Conservation (phyloP, 2,329 filamentous ascomycete species). For the Talaromyces albobiverticillius region DNA sequence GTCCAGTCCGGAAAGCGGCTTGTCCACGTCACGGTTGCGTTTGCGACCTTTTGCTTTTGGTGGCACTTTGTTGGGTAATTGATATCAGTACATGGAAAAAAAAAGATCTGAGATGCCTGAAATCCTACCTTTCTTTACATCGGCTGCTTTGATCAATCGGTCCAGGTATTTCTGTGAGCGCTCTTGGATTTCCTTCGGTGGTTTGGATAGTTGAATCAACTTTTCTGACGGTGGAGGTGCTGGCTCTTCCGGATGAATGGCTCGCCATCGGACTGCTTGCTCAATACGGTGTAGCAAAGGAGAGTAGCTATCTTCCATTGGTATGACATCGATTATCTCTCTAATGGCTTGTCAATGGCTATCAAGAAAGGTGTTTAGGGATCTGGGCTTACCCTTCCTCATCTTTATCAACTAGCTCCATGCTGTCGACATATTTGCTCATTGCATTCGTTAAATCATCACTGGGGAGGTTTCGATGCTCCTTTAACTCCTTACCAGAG, state of each 20-base stretch:
- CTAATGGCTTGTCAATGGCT: conserved; percentile 28
- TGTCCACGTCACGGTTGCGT: conserved; percentile 63
- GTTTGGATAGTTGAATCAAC: conserved; percentile 69
- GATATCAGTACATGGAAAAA: conserved; percentile 21
- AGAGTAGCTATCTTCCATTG: conserved; percentile 78
- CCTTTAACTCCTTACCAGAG: conserved; percentile 73
- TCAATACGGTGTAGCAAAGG: conserved; percentile 86
- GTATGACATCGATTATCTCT: conserved; percentile 64
- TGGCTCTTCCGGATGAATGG: conserved; percentile 66
- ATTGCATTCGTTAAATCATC: conserved; percentile 74
- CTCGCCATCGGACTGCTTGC: conserved; percentile 78
- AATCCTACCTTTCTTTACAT: conserved; percentile 72
- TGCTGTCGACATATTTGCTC: conserved; percentile 86
- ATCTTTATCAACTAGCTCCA: conserved; percentile 77
- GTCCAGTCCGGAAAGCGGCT: conserved; percentile 87
- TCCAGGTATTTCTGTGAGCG: conserved; percentile 59
- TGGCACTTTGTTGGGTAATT: conserved; percentile 66
- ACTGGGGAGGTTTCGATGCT: conserved; percentile 79
- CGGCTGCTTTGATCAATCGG: conserved; percentile 64
- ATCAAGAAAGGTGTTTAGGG: not conserved
- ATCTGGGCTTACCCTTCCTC: conserved; percentile 63
- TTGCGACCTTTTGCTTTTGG: conserved; percentile 74
- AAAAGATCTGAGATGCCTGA: not conserved
- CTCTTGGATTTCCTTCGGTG: conserved; percentile 64
- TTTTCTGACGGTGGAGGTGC: conserved; percentile 62